Evolutionary conservation across 164 flowering plant species (phyloP).

Genomic region (Vitis vinifera): ASM3070453v1 NC_081805.1:106001-106500

Average conservation of each 20-base stretch:
- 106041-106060: too few species aligned
- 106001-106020: too few species aligned
- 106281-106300: constrained; percentile 49
- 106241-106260: neutral
- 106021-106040: too few species aligned
- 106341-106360: constrained; percentile 84
- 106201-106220: neutral
- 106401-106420: constrained; percentile 46
- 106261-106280: constrained; percentile 9
- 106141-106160: constrained; percentile 42
- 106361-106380: constrained; percentile 68
- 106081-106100: constrained; percentile 61
- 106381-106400: constrained; percentile 82
- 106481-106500: constrained; percentile 14
- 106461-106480: constrained; percentile 18
- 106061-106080: neutral
- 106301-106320: constrained; percentile 60
- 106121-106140: constrained; percentile 50
- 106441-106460: constrained; percentile 7
- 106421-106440: constrained; percentile 14
- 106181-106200: constrained; percentile 14
- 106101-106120: constrained; percentile 53
- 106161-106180: constrained; percentile 37
- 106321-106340: constrained; percentile 68
- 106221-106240: neutral